phyloP scores from a whole-genome alignment of 2,329 filamentous ascomycete genomes.

The Eutypa lata region DNA sequence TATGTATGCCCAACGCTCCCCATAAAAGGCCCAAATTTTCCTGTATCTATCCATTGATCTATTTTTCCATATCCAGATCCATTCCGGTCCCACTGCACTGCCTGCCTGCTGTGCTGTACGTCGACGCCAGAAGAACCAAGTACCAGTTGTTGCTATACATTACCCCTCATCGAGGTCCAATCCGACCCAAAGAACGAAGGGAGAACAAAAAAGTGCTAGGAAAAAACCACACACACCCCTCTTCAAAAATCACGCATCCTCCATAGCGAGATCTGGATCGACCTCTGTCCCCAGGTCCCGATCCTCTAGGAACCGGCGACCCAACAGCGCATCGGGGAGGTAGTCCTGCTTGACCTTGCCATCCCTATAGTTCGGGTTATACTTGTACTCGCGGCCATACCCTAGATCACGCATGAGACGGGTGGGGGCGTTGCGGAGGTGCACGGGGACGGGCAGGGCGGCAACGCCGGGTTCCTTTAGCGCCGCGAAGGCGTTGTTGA shows the following conservation, averaged over 20 bases:
- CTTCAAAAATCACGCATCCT: slow-evolving; percentile 20
- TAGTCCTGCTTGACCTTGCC: slow-evolving; percentile 86
- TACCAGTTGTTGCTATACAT: too few relatives aligned
- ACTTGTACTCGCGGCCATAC: slow-evolving; percentile 91
- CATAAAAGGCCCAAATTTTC: too few relatives aligned
- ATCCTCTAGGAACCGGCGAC: slow-evolving; percentile 74
- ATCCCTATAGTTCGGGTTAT: slow-evolving; percentile 85
- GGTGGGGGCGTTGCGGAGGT: slow-evolving; percentile 89
- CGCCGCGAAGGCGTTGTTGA: slow-evolving; percentile 77
- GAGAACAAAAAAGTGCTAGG: too few relatives aligned
- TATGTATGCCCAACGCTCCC: too few relatives aligned
- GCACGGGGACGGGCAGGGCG: slow-evolving; percentile 76
- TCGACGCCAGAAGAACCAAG: too few relatives aligned
- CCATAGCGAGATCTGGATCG: slow-evolving; percentile 63
- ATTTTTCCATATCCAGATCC: too few relatives aligned
- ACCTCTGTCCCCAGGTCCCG: slow-evolving; percentile 73
- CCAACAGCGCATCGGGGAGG: slow-evolving; percentile 72
- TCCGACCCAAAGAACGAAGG: too few relatives aligned
- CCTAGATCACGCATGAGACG: slow-evolving; percentile 89
- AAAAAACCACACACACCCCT: slow-evolving; percentile 1
- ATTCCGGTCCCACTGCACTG: too few relatives aligned
- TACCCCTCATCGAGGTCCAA: too few relatives aligned
- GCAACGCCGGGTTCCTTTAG: slow-evolving; percentile 82
- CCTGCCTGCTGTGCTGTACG: too few relatives aligned
- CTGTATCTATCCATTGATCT: too few relatives aligned